These are phyloP conservation scores for Eimeria necatrix DNA, from an alignment of 169 alveolate species.

Conservation along the genomic window DNA sequence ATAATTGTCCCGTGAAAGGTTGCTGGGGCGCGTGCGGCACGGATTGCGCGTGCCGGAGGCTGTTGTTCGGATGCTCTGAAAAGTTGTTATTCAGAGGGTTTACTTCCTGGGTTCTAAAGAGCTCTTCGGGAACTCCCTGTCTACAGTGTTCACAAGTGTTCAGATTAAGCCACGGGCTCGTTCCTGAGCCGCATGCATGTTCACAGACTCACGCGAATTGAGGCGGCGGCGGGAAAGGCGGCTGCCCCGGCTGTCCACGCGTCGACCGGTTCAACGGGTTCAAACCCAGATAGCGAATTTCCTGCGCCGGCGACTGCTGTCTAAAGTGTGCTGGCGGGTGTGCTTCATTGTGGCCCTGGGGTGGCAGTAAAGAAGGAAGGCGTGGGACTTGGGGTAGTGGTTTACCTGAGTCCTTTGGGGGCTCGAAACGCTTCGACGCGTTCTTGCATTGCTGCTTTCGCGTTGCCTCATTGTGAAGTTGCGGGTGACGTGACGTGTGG, in stretches of 20 bases:
- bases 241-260: slow-evolving; percentile 7
- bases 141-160: too few relatives aligned
- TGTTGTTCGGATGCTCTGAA: slow-evolving; percentile 5
- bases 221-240: background rate
- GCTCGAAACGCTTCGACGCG: background rate
- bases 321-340: too few relatives aligned
- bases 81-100: too few relatives aligned
- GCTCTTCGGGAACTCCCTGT: too few relatives aligned
- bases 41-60: background rate
- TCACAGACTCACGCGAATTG: background rate
- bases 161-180: background rate
- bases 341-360: background rate
- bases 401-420: background rate
- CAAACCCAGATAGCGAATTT: too few relatives aligned
- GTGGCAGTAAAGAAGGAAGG: background rate
- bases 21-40: background rate
- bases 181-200: background rate
- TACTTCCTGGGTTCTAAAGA: too few relatives aligned
- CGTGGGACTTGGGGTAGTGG: background rate
- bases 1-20: background rate
- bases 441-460: background rate
- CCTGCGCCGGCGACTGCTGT: too few relatives aligned
- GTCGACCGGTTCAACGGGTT: too few relatives aligned
- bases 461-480: background rate
- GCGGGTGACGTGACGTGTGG: background rate